These are phyloP conservation scores for Fusarium sp. DNA, from an alignment of 2,329 filamentous ascomycete genomes.

Conservation along the genomic window DNA sequence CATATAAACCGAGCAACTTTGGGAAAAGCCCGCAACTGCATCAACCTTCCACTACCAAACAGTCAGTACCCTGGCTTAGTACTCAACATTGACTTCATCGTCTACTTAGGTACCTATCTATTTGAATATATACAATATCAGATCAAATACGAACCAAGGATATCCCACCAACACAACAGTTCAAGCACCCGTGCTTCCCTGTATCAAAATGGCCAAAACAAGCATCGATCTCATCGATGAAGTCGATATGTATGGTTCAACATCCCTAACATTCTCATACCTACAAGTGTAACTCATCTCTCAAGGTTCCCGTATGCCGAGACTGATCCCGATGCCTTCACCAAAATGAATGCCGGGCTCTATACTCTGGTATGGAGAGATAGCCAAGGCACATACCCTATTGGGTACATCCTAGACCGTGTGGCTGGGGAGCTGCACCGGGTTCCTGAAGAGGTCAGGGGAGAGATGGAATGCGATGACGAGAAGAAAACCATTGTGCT, in stretches of 20 bases:
- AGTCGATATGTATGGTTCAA: slow-evolving; percentile 36
- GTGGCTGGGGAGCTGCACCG: slow-evolving; percentile 59
- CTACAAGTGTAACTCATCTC: neutral
- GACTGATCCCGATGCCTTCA: slow-evolving; percentile 64
- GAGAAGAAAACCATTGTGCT: slow-evolving; percentile 69
- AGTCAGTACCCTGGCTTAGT: too few species aligned
- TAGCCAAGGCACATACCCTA: slow-evolving; percentile 67
- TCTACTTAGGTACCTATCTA: neutral
- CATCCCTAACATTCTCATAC: neutral
- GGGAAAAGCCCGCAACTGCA: slow-evolving; percentile 11
- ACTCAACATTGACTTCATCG: neutral
- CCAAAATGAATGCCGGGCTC: slow-evolving; percentile 65
- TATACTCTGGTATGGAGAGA: slow-evolving; percentile 72
- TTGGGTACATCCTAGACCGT: slow-evolving; percentile 66
- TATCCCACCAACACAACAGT: neutral
- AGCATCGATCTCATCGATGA: slow-evolving; percentile 39
- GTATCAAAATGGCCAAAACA: slow-evolving; percentile 35
- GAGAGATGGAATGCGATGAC: slow-evolving; percentile 69
- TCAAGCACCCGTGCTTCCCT: neutral
- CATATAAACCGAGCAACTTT: neutral
- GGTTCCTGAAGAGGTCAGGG: slow-evolving; percentile 59
- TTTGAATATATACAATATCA: neutral
- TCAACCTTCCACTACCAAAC: neutral
- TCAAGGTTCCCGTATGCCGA: slow-evolving; percentile 80
- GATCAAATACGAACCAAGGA: neutral